Evolutionary conservation across 108 stramenopile species (phyloP), one percentile per base, ranked within the genome.

Genomic region (Pinguiococcus pyrenoidosus): DNA sequence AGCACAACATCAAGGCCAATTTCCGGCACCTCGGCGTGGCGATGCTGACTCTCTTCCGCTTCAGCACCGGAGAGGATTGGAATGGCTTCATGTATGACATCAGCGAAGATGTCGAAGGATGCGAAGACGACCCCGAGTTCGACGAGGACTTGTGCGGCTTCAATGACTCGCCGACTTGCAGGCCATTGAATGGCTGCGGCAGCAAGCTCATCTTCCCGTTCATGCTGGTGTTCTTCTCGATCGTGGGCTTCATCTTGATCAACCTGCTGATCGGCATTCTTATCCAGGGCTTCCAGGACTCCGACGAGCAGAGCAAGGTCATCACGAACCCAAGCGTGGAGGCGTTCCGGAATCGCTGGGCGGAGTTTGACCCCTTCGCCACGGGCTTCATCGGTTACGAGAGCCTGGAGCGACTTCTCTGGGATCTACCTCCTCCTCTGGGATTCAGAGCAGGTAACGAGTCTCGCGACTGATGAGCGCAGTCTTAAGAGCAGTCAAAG

Each of bases 51-150:
- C 74, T 79, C 0, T 40, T 79, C 18, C 49, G 66, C 30, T 65
- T 71, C 49, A 46, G 62, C 37, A 79, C 78, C 2, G 78, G 78
- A n/a, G 77, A 76, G 54, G 39, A 55, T 37, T 70, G 72, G 72
- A 62, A 73, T 41, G 59, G 55, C 37, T 39, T 62, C 51, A 64
- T 79, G 66, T 44, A 59, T 46, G 52, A 69, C 41, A 56, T 52
- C 23, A 43, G 62, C 24, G 34, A 54, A 17, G 71, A 59, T 13
- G n/a, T n/a, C n/a, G n/a, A n/a, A n/a, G n/a, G n/a, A n/a, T 30
- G 36, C 7, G 59, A 49, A 4, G 21, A 51, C 47, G 34, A 35
- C 34, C 59, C 57, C 49, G 36, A 22, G 22, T 63, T 53, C 42
- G 50, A 59, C 25, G 27, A 40, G 18, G 26, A 42, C 17, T 59